A percentile compares a stretch with the other conserved stretches of the same genome.
phyloP scores from a whole-genome alignment of 1,284 basidiomycete genomes.

The Heterobasidion occidentale region DNA sequence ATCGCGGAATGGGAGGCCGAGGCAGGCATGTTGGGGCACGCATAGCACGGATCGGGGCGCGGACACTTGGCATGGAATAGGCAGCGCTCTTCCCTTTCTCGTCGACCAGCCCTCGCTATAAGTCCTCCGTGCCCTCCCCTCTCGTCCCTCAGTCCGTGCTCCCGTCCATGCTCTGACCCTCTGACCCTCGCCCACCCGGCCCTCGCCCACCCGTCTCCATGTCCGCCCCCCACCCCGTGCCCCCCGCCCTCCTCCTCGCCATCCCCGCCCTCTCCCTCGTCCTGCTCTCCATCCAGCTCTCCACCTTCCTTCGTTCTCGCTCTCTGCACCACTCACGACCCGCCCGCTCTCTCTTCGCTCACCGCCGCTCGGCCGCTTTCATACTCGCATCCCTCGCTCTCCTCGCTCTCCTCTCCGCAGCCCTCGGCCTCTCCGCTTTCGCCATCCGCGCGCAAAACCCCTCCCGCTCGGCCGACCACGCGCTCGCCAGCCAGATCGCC shows the following conservation, averaged over 20 bases:
- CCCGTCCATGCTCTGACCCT: neutral
- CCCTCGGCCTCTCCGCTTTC: neutral
- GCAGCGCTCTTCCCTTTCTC: neutral
- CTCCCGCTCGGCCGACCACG: too few relatives aligned
- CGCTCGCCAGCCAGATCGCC: neutral
- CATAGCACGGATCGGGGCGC: neutral
- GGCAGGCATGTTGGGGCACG: neutral
- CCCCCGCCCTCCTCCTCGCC: neutral
- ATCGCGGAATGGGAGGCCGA: neutral
- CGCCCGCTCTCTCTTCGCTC: neutral
- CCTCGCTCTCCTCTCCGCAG: neutral
- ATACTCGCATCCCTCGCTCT: neutral
- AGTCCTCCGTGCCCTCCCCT: neutral
- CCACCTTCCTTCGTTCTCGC: constrained; percentile 1
- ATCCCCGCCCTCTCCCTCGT: constrained; percentile 4
- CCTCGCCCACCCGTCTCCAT: neutral
- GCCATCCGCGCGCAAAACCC: too few relatives aligned
- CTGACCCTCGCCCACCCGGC: neutral
- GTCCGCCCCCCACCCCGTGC: neutral
- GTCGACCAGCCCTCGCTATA: neutral
- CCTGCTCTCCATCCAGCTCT: constrained; percentile 5
- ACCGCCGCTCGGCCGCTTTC: neutral
- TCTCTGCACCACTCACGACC: neutral
- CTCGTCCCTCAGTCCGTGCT: neutral
- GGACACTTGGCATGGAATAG: neutral